Percentiles rank a stretch among this genome's conserved stretches.
Evolutionary conservation across 2,329 filamentous ascomycete species (phyloP).

Genomic region (Xylariaceae sp.): DNA sequence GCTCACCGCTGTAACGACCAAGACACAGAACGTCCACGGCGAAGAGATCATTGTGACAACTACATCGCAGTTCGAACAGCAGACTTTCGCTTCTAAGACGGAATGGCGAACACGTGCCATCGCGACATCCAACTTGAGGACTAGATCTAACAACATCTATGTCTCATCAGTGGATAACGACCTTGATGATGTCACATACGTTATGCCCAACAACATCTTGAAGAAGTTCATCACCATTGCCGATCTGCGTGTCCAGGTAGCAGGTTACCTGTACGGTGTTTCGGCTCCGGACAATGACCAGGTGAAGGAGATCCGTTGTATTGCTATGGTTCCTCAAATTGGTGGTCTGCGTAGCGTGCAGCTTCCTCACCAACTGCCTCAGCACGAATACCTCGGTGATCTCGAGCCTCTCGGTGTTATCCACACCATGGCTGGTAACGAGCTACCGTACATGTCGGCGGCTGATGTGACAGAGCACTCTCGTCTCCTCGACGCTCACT

Average conservation of each 20-base stretch:
- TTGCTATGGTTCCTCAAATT: constrained; percentile 96
- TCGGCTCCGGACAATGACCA: constrained; percentile 92
- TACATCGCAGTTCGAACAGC: constrained; percentile 95
- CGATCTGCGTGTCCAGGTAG: constrained; percentile 92
- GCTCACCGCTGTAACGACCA: constrained; percentile 93
- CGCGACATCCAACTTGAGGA: constrained; percentile 90
- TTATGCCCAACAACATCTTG: constrained; percentile 98
- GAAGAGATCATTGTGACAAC: constrained; percentile 98
- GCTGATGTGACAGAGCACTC: constrained; percentile 93
- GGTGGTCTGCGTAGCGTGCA: constrained; percentile 89
- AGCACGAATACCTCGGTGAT: constrained; percentile 81
- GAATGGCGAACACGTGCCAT: constrained; percentile 97
- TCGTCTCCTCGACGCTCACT: constrained; percentile 78
- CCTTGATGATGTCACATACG: constrained; percentile 86
- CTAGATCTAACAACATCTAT: constrained; percentile 95
- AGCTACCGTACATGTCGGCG: constrained; percentile 93
- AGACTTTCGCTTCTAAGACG: constrained; percentile 96
- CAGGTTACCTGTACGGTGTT: constrained; percentile 88
- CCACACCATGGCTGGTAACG: constrained; percentile 90
- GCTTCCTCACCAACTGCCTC: constrained; percentile 80
- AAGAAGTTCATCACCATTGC: constrained; percentile 98
- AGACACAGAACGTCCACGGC: constrained; percentile 93
- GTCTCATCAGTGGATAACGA: constrained; percentile 93
- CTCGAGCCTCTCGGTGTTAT: constrained; percentile 93
- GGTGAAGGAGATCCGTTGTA: constrained; percentile 94